Base-by-base conservation (phyloP, 768 basidiomycete genomes). In the Krasilnikovozyma curviuscula region DNA sequence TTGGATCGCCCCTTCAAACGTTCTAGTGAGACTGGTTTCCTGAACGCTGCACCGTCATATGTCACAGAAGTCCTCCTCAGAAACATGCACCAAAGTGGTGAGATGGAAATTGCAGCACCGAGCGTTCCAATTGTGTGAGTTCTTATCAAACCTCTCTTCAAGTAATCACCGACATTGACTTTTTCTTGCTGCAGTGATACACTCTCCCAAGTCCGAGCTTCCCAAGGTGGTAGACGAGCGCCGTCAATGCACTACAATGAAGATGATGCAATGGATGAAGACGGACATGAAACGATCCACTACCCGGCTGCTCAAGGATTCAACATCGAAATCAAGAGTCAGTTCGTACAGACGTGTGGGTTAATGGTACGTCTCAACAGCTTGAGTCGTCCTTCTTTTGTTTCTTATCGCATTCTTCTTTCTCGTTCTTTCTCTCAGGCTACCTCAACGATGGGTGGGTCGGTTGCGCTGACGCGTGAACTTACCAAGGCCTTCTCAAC, bases 61-160 rank as follows among this genome's bases (percentile, higher is more conserved):
- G n/a, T n/a, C n/a, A n/a, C 83, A 0, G 72, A 79, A 30, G 73
- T 72, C 43, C 69, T 97, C 25, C 81, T 81, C 0, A 68, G 78
- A 50, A 70, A 73, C 2, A 60, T 95, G 38, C 70, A 77, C 10
- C 67, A 67, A 12, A 75, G 70, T 13, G 89, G 88, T 0, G 83
- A 86, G 62, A 68, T 91, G 54, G 73, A 72, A 3, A 67, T 83
- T 43, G 79, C 81, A 3, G 67, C 77, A 9, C 78, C 83, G n/a
- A 32, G 35, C 46, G 25, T 61, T 54, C 48, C 50, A 3, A 33
- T 49, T 18, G 24, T 24, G 47, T 48, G 5, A 34, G 40, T 27
- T 12, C 19, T 34, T 27, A 14, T 25, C n/a, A n/a, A n/a, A n/a
- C n/a, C n/a, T 18, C 19, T 33, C 27, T 8, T 24, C 30, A 30